Base-by-base conservation (phyloP, 164 flowering plant genomes). In the Liquidambar formosana region DNA sequence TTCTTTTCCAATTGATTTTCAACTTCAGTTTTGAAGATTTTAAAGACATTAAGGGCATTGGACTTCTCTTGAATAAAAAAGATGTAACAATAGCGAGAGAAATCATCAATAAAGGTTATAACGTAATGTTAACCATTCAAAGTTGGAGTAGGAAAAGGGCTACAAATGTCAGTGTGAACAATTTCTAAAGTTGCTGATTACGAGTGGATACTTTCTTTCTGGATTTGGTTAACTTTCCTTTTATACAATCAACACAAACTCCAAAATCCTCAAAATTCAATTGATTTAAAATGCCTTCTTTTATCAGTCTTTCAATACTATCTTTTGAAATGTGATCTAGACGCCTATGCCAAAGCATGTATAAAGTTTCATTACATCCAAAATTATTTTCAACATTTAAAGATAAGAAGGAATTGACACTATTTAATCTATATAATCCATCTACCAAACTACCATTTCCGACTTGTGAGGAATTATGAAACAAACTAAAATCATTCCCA, bases 41-140 rank as follows among this genome's bases (percentile, higher is more conserved):
- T 67, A 19, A 66, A 61, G 4, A 14, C 25, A 9, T 67, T 25
- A 23, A 38, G 38, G 4, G 67, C 5, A 5, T 64, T 4, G 6
- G 38, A 63, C 18, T 63, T 63, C n/a, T 63, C 51, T 12, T 44
- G 10, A 45, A 44, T 28, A 1, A 43, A 44, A 26, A 10, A 64
- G 14, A 64, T 0, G 25, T 64, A 64, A 12, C 41, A 38, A 64
- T 23, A 64, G 3, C 33, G 33, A 8, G 67, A 64, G 1, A 49
- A 41, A 15, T 59, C 56, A n/a, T 74, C 77, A 47, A 74, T 74
- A 28, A 74, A 69, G 8, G 65, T 44, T 1, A 71, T 44, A 52
- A 64, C 64, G 12, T 61, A 73, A 16, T 41, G 26, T 19, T 63
- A 12, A 13, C 72, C 59, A 48, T 44, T 21, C 38, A 41, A 16